A percentile compares a stretch with the other conserved stretches of the same genome.
Evolutionary conservation across 345 rosid genomes (phyloP).

Genomic region (Microcos paniculata): DNA sequence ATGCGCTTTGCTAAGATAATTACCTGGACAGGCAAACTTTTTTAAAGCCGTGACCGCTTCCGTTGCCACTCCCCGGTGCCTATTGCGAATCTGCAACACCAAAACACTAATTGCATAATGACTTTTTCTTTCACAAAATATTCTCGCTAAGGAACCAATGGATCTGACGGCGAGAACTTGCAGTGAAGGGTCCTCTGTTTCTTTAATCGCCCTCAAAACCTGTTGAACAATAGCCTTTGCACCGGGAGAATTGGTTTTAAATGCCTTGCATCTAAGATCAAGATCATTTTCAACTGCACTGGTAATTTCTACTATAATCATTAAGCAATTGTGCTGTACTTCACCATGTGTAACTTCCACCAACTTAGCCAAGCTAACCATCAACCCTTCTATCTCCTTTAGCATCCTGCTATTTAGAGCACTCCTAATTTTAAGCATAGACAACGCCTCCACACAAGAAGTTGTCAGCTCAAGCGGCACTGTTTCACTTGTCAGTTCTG

Average conservation of each 20-base stretch:
- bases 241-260: conserved; percentile 71
- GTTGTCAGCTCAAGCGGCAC: not conserved
- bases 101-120: conserved; percentile 57
- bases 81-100: conserved; percentile 47
- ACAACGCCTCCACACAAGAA: conserved; percentile 20
- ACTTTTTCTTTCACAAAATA: conserved; percentile 68
- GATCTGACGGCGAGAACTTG: conserved; percentile 61
- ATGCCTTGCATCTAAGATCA: conserved; percentile 65
- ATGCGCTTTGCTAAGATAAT: conserved; percentile 56
- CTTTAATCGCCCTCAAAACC: conserved; percentile 54
- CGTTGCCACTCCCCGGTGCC: conserved; percentile 50
- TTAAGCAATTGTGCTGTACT: conserved; percentile 26
- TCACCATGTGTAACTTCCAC: conserved; percentile 62
- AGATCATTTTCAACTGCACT: conserved; percentile 62
- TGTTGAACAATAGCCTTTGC: conserved; percentile 76
- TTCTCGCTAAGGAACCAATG: conserved; percentile 77
- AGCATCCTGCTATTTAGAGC: conserved; percentile 58
- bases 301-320: conserved; percentile 69
- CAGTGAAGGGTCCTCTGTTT: conserved; percentile 28
- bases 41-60: conserved; percentile 63
- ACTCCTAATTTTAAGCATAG: conserved; percentile 72
- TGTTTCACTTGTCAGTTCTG: not conserved
- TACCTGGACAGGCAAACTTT: conserved; percentile 57
- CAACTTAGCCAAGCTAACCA: conserved; percentile 74
- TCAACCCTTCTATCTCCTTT: conserved; percentile 63